Conservation (phyloP, 2,329 filamentous ascomycete genomes). For the Alternaria gaisen region DNA sequence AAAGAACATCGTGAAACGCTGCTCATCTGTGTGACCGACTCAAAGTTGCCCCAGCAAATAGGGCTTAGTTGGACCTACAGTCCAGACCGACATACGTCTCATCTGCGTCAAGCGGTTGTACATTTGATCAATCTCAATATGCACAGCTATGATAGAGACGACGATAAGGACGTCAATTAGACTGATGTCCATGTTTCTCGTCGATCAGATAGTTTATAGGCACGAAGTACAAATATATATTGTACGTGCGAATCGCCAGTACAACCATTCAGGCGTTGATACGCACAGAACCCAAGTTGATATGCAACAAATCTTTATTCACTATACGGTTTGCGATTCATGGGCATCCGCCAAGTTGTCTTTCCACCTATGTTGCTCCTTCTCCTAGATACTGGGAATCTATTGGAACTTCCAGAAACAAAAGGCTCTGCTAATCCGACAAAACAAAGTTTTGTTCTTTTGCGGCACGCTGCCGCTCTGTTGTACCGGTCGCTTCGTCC, state of each 20-base stretch:
- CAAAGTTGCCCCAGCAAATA: neutral
- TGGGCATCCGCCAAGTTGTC: neutral
- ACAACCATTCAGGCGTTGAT: neutral
- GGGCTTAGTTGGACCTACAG: neutral
- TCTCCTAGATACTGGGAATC: neutral
- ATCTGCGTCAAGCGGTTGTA: neutral
- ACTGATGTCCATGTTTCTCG: too few species aligned
- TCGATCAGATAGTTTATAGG: neutral
- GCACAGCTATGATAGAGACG: neutral
- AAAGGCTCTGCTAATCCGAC: neutral
- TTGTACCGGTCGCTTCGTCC: slow-evolving; percentile 1
- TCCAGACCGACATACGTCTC: neutral
- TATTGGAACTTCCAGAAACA: neutral
- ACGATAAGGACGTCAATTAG: neutral
- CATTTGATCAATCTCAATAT: neutral
- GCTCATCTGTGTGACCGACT: too few species aligned
- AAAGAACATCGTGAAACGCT: neutral
- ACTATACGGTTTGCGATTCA: neutral
- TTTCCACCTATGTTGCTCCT: neutral
- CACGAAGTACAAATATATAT: neutral
- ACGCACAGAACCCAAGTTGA: neutral
- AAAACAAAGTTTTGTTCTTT: neutral
- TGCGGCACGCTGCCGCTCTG: slow-evolving; percentile 6
- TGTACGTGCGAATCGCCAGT: neutral
- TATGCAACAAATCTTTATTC: neutral